Percentiles rank a stretch among this genome's conserved stretches.
Evolutionary conservation across 1,284 basidiomycete species (phyloP).

Genomic region (Tilletiaria anomala): DNA sequence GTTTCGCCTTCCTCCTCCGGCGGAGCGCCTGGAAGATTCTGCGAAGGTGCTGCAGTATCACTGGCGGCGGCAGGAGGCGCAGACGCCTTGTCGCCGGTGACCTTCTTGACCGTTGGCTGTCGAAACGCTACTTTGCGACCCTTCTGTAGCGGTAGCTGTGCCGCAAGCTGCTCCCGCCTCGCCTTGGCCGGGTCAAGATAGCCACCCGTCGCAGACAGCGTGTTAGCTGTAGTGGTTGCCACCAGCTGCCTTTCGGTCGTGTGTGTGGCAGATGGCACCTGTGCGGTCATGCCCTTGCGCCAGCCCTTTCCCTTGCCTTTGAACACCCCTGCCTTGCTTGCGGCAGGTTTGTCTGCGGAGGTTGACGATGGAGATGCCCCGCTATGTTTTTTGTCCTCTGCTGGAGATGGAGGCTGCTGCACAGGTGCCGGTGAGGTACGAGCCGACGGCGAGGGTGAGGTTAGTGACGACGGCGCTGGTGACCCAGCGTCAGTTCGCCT

Average conservation of each 20-base stretch:
- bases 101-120: slow-evolving; percentile 11
- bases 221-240: not conserved
- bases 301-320: not conserved
- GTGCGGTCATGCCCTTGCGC: not conserved
- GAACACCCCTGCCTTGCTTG: too few relatives aligned
- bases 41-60: not conserved
- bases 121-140: slow-evolving; percentile 23
- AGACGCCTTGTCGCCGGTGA: too few relatives aligned
- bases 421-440: not conserved
- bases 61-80: too few relatives aligned
- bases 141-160: slow-evolving; percentile 15
- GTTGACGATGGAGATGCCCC: not conserved
- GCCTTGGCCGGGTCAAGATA: slow-evolving; percentile 12
- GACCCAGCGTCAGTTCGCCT: too few relatives aligned
- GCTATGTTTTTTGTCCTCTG: not conserved
- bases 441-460: not conserved
- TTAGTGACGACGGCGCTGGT: not conserved
- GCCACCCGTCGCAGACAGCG: not conserved
- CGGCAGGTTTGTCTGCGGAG: not conserved
- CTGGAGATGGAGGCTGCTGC: not conserved
- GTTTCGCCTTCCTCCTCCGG: slow-evolving; percentile 18
- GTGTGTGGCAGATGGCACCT: not conserved
- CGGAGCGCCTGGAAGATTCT: not conserved
- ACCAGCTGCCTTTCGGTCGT: not conserved
- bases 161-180: slow-evolving; percentile 8